Evolutionary conservation across 306 rosid genomes (phyloP).

Genomic region (Biancaea sappan): DNA sequence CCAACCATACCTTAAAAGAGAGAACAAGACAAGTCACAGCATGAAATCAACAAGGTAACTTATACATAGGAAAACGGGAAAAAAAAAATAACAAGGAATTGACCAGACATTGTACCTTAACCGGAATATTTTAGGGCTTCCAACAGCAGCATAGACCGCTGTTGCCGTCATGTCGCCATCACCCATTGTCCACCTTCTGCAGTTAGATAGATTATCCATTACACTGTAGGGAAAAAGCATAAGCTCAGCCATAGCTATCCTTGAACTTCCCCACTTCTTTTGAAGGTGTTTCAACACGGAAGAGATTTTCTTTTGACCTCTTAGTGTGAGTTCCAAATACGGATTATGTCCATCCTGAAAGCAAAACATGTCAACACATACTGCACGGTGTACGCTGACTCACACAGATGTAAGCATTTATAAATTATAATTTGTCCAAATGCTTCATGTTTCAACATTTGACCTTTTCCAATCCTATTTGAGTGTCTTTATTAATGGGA

Average conservation of each 20-base stretch:
- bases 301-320: constrained; percentile 72
- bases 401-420: constrained; percentile 22
- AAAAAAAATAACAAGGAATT: constrained; percentile 14
- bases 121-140: constrained; percentile 72
- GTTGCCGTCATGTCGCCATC: constrained; percentile 50
- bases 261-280: constrained; percentile 80
- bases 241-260: constrained; percentile 59
- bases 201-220: constrained; percentile 36
- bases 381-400: constrained; percentile 2
- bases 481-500: constrained; percentile 65
- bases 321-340: constrained; percentile 72
- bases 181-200: constrained; percentile 65
- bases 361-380: constrained; percentile 19
- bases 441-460: constrained; percentile 30
- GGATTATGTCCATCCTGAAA: constrained; percentile 76
- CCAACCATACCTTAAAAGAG: constrained; percentile 81
- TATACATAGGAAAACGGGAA: constrained; percentile 4
- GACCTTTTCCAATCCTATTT: constrained; percentile 72
- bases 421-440: constrained; percentile 23
- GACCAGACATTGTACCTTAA: constrained; percentile 56
- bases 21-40: constrained; percentile 35
- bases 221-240: constrained; percentile 59
- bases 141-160: too few species aligned
- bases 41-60: constrained; percentile 1
- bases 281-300: constrained; percentile 72